phyloP scores from a whole-genome alignment of 371 early-diverging fungal species.

The Sporodiniella umbellata region DNA sequence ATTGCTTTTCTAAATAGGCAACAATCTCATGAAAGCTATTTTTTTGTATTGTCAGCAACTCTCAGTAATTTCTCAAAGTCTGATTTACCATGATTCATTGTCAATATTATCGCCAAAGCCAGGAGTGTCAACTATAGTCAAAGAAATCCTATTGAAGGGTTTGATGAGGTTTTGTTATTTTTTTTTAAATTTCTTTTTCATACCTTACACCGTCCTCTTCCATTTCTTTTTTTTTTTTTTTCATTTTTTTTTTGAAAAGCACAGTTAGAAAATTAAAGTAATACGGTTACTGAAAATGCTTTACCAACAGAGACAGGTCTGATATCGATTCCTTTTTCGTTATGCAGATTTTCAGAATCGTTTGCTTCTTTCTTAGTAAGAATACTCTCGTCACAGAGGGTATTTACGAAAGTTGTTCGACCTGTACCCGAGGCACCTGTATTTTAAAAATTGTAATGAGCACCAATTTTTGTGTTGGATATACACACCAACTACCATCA shows the following conservation, averaged over 20 bases:
- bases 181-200: not conserved
- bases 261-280: not conserved
- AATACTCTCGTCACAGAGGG: slow-evolving; percentile 85
- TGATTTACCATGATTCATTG: slow-evolving; percentile 67
- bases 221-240: slow-evolving; percentile 72
- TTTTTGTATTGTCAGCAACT: too few species aligned
- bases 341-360: slow-evolving; percentile 82
- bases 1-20: slow-evolving; percentile 91
- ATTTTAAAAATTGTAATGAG: not conserved
- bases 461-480: too few species aligned
- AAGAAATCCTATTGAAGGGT: slow-evolving; percentile 56
- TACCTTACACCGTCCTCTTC: slow-evolving; percentile 90
- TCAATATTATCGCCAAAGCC: slow-evolving; percentile 96
- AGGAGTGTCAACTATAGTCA: slow-evolving; percentile 95
- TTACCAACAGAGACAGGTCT: slow-evolving; percentile 74
- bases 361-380: slow-evolving; percentile 69
- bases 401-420: slow-evolving; percentile 98
- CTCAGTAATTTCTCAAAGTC: too few species aligned
- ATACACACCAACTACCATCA: slow-evolving; percentile 93
- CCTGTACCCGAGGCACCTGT: slow-evolving; percentile 93
- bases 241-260: too few species aligned
- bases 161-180: too few species aligned
- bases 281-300: not conserved
- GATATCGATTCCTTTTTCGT: slow-evolving; percentile 91
- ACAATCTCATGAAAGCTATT: slow-evolving; percentile 83